These are phyloP conservation scores for Calonectria pauciramosa DNA, from an alignment of 2,329 filamentous ascomycete species.

Conservation along the genomic window DNA sequence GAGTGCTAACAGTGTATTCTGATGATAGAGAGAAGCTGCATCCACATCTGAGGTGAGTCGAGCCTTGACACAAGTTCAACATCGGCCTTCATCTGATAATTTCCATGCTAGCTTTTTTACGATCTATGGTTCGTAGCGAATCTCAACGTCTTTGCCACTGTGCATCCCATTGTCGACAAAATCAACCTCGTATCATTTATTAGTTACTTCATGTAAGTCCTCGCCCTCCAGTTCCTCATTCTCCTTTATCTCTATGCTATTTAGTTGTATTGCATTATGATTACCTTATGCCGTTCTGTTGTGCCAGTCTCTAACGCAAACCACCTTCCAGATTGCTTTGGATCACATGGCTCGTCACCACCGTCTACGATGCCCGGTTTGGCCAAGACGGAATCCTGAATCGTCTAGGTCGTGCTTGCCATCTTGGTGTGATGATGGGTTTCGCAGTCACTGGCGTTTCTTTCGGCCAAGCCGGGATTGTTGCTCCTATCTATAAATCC, in stretches of 20 bases:
- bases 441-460: slow-evolving; percentile 16
- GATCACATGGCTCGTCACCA: slow-evolving; percentile 26
- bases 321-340: slow-evolving; percentile 7
- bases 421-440: slow-evolving; percentile 23
- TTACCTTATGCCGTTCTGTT: neutral
- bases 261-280: neutral
- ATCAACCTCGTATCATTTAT: slow-evolving; percentile 15
- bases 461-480: slow-evolving; percentile 1
- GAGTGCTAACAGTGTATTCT: neutral
- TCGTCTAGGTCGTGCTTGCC: slow-evolving; percentile 16
- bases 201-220: slow-evolving; percentile 12
- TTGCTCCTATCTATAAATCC: slow-evolving; percentile 12
- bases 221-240: neutral
- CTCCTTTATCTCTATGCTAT: neutral
- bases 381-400: slow-evolving; percentile 18
- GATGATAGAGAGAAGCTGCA: slow-evolving; percentile 6
- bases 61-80: neutral
- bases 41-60: slow-evolving; percentile 7
- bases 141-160: slow-evolving; percentile 24
- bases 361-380: slow-evolving; percentile 23
- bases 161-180: slow-evolving; percentile 21
- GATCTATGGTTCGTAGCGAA: slow-evolving; percentile 29
- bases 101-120: slow-evolving; percentile 8
- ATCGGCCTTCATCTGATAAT: neutral
- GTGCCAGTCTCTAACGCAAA: neutral